Conservation (phyloP, 768 basidiomycete genomes). For the Leccinum incarnatum region DNA sequence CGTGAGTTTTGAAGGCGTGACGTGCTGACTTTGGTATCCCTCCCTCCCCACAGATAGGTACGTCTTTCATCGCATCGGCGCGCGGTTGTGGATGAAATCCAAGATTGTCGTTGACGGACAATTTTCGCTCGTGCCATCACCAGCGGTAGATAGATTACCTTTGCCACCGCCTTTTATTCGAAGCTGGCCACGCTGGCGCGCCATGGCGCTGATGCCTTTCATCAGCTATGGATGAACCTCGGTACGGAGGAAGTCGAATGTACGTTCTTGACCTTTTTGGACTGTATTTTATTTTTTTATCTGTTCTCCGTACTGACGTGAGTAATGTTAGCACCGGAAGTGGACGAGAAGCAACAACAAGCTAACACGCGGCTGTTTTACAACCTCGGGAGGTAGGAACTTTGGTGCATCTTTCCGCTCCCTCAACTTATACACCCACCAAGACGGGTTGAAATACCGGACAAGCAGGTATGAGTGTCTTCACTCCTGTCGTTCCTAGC, state of each 20-base stretch:
- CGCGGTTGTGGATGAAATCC: too few relatives aligned
- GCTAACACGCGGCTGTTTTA: constrained; percentile 44
- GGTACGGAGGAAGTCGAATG: constrained; percentile 42
- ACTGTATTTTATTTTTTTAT: neutral
- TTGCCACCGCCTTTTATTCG: too few relatives aligned
- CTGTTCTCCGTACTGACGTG: neutral
- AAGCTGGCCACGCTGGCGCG: too few relatives aligned
- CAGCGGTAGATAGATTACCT: too few relatives aligned
- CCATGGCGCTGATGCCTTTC: neutral
- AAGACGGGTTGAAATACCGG: constrained; percentile 46
- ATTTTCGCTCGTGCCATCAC: too few relatives aligned
- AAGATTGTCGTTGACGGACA: too few relatives aligned
- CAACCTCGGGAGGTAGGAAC: constrained; percentile 41
- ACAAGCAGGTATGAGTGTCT: constrained; percentile 40
- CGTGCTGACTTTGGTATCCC: too few relatives aligned
- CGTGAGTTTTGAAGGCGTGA: too few relatives aligned
- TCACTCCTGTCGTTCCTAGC: neutral
- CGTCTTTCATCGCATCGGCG: too few relatives aligned
- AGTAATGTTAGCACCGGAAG: constrained; percentile 30
- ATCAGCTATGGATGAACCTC: constrained; percentile 31
- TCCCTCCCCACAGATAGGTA: too few relatives aligned
- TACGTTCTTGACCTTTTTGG: neutral
- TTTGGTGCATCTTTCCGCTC: neutral
- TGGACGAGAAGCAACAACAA: constrained; percentile 48
- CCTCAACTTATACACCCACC: neutral